Evolutionary conservation across 805 yeast species (phyloP), one percentile per base, ranked within the genome.

Genomic region (Komagataella ulmi): DNA sequence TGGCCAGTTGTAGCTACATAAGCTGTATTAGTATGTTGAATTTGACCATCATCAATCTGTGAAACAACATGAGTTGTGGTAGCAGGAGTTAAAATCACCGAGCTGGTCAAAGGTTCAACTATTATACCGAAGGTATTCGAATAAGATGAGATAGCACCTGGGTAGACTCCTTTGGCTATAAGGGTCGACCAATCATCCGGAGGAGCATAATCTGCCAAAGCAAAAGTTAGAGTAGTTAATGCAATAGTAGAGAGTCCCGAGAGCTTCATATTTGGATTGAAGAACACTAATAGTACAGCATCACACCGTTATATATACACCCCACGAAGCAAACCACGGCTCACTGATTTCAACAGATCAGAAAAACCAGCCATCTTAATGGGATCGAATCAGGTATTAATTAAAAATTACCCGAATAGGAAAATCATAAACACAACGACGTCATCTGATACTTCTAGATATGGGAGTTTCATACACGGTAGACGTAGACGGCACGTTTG

Each of bases 141-240:
- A 69, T 77, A 80, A 55, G 75, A 77, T 45, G 86, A 79, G 48
- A 74, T 57, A 50, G 81, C 86, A 58, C 77, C 79, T 8, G 73
- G 51, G 53, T 69, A 58, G 7, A 78, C 65, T 40, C 74, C 78
- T 44, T 68, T 52, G 54, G 90, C 88, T n/a, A 87, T 77, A 63
- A 83, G 72, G 46, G 87, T 80, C 51, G 83, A 68, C 82, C 82
- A 83, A 53, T 78, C 76, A 50, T 78, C 83, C 50, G 79, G 68
- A 53, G 79, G 81, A 53, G 75, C 75, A 54, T 75, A 74, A 48
- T 81, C 82, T 47, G 80, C 79, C 45, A 68, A 50, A 24, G 77
- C 68, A 14, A 48, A 17, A 8, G 71, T 50, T 17, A 47, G 66
- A 66, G 58, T 52, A 73, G 64, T 49, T 70, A 44, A 10, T 47